Evolutionary conservation across 495 filamentous ascomycete genomes (phyloP), one percentile per base, ranked within the genome.

Genomic region (Daldinia caldariorum): DNA sequence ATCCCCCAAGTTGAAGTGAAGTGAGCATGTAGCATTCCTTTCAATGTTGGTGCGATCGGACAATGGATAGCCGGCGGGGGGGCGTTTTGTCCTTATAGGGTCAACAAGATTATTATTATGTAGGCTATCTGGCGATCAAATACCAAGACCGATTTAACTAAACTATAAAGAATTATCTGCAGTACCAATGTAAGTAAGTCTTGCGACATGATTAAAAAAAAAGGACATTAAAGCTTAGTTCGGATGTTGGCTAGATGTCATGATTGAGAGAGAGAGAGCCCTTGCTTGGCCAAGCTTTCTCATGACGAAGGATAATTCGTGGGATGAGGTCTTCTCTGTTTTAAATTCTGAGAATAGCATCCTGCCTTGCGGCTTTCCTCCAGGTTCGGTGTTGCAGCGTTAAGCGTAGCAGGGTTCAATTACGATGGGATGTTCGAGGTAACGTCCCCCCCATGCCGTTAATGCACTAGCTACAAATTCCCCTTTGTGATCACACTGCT

Each of bases 261-360:
- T 20, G 37, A 60, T 69, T 54, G 31, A 66, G 49, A n/a, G n/a
- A n/a, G n/a, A n/a, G n/a, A 41, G 38, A 41, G 58, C 49, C 49
- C 41, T 58, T 55, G n/a, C 32, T 14, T 54, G 22, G 43, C 61
- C 43, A 70, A 57, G 67, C 56, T 69, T 69, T 58, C 26, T 55
- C 18, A 16, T 58, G 14, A 41, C 31, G 50, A 61, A 53, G n/a
- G 58, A 53, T 10, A 56, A 43, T n/a, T 57, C 34, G 20, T 70
- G 39, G 56, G 26, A 26, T 39, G 20, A 38, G 35, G 9, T n/a
- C 47, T 45, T 43, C 54, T 55, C 54, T 37, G 43, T 63, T 59
- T 37, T 29, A 22, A 18, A 16, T 22, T 47, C 18, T 22, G 20
- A 47, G 32, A n/a, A 37, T 12, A 26, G 26, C 26, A 26, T 56